Percentiles rank a stretch among this genome's conserved stretches.
Conservation (phyloP, 306 rosid genomes). For the Elaeagnus macrophylla region DNA sequence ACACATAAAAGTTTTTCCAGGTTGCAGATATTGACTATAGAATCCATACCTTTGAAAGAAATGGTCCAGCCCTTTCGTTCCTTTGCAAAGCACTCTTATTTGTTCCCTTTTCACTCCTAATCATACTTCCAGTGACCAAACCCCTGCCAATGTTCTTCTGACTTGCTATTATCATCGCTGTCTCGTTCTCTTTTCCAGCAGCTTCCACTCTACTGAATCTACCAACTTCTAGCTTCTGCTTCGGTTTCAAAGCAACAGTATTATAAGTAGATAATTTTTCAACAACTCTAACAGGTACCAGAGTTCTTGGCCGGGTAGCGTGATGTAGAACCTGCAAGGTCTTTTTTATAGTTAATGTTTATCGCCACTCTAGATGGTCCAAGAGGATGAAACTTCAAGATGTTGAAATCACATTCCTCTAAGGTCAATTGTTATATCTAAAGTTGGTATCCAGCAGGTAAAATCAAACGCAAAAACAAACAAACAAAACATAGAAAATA, state of each 20-base stretch:
- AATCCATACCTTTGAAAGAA: constrained; percentile 22
- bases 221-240: constrained; percentile 27
- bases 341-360: constrained; percentile 3
- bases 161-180: constrained; percentile 17
- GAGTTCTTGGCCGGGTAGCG: constrained; percentile 28
- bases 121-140: constrained; percentile 18
- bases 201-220: constrained; percentile 19
- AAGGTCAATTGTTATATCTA: background rate
- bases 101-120: constrained; percentile 22
- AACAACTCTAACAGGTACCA: constrained; percentile 25
- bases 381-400: constrained; percentile 3
- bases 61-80: constrained; percentile 22
- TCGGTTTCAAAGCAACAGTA: constrained; percentile 21
- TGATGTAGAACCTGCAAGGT: constrained; percentile 30
- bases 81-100: constrained; percentile 16
- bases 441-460: background rate
- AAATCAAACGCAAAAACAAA: background rate
- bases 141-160: constrained; percentile 37
- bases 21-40: background rate
- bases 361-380: constrained; percentile 12
- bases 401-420: background rate
- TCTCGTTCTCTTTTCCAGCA: constrained; percentile 44
- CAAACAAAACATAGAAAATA: background rate
- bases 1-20: no score
- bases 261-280: constrained; percentile 8